These are phyloP conservation scores for Eucalyptus microcorys DNA, from an alignment of 345 rosid species.

Conservation along the genomic window DNA sequence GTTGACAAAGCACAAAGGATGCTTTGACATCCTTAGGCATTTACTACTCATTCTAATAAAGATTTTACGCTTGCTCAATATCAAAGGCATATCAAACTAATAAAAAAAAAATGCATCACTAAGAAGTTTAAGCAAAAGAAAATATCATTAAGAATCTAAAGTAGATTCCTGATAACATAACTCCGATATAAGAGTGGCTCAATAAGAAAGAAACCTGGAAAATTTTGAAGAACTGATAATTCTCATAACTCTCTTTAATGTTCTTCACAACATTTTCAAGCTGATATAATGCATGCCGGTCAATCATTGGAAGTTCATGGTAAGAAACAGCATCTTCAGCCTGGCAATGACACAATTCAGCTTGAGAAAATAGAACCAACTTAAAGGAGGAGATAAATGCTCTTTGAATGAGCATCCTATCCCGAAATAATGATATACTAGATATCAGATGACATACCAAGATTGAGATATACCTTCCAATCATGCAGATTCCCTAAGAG, in stretches of 20 bases:
- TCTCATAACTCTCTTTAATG: slow-evolving; percentile 66
- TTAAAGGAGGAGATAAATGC: not conserved
- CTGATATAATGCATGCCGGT: slow-evolving; percentile 80
- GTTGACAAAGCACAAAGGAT: not conserved
- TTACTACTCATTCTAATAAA: not conserved
- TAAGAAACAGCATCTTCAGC: slow-evolving; percentile 59
- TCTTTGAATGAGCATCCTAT: not conserved
- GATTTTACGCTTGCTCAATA: not conserved
- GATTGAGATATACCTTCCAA: slow-evolving; percentile 53
- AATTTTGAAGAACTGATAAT: slow-evolving; percentile 80
- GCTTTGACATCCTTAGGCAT: not conserved
- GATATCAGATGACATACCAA: not conserved
- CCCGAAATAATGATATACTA: not conserved
- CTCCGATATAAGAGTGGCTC: not conserved
- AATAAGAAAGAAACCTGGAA: slow-evolving; percentile 49
- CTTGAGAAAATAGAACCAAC: not conserved
- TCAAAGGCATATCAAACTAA: not conserved
- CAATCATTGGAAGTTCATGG: slow-evolving; percentile 77
- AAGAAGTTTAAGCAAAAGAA: not conserved
- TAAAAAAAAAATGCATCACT: not conserved
- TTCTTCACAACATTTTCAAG: slow-evolving; percentile 73
- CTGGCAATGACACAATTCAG: slow-evolving; percentile 28
- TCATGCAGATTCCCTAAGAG: slow-evolving; percentile 94
- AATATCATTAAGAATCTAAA: not conserved
- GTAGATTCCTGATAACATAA: not conserved